These are phyloP conservation scores for Lathyrus aphaca DNA, from an alignment of 306 rosid genomes.

Conservation along the genomic window DNA sequence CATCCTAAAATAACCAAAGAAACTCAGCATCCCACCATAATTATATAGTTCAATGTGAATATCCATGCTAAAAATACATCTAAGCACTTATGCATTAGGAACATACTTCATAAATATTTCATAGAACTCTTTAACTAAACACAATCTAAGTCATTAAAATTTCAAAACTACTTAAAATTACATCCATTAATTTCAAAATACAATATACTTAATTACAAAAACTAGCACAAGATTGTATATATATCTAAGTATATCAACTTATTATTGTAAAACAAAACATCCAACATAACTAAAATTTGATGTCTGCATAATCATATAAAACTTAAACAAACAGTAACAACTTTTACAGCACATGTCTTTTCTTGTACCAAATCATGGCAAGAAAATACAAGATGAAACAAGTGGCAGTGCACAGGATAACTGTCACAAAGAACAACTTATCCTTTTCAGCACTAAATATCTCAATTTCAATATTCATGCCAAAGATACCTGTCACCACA, in stretches of 20 bases:
- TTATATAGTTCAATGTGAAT: too few relatives aligned
- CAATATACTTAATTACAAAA: not conserved
- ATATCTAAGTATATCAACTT: not conserved
- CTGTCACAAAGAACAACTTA: conserved; percentile 45
- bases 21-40: too few relatives aligned
- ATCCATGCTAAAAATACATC: not conserved
- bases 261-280: not conserved
- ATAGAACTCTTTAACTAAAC: not conserved
- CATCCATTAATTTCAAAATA: not conserved
- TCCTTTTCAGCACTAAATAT: conserved; percentile 34
- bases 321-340: not conserved
- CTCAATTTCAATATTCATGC: conserved; percentile 67
- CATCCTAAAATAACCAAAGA: too few relatives aligned
- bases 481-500: conserved; percentile 67
- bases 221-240: not conserved
- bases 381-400: conserved; percentile 53
- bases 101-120: not conserved
- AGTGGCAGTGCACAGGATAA: conserved; percentile 54
- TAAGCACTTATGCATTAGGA: not conserved
- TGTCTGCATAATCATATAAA: not conserved
- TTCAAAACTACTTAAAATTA: not conserved
- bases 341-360: conserved; percentile 60
- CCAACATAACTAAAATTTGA: not conserved
- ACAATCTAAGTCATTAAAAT: not conserved
- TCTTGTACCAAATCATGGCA: conserved; percentile 77